Evolutionary conservation across 441 rosid genomes (phyloP).

Genomic region (Syzygium malaccense): DNA sequence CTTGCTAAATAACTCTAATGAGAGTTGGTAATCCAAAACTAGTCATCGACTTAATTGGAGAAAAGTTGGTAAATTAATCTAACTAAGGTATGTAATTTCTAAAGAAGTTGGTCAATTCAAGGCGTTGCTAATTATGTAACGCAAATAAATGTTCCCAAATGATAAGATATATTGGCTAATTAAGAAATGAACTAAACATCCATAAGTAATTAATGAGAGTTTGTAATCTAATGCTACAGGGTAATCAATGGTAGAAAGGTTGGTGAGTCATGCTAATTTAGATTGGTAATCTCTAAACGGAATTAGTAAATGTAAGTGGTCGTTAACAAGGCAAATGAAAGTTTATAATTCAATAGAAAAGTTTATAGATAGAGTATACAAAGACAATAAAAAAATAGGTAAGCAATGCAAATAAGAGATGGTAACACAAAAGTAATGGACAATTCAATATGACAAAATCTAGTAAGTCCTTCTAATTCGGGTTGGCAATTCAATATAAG

Average conservation of each 20-base stretch:
- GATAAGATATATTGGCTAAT: too few relatives aligned
- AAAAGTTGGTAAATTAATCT: too few relatives aligned
- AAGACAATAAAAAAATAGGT: not conserved
- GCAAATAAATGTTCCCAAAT: too few relatives aligned
- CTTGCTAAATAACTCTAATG: too few relatives aligned
- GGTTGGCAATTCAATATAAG: not conserved
- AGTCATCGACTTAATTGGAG: too few relatives aligned
- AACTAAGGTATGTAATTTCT: too few relatives aligned
- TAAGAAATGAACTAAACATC: not conserved
- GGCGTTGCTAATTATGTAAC: too few relatives aligned
- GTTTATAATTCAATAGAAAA: not conserved
- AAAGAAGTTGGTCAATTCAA: too few relatives aligned
- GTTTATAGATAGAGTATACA: not conserved
- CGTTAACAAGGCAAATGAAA: not conserved
- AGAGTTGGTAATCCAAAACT: too few relatives aligned
- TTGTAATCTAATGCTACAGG: not conserved
- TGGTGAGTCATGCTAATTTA: not conserved
- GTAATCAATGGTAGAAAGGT: not conserved
- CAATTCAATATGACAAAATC: not conserved
- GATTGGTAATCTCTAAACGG: not conserved
- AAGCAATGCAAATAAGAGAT: not conserved
- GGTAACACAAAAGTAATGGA: not conserved
- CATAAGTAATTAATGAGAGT: not conserved
- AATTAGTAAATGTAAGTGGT: not conserved
- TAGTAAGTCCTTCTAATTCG: not conserved